Evolutionary conservation across 2,329 filamentous ascomycete species (phyloP), one percentile per base, ranked within the genome.

Genomic region (Proliferodiscus dingleyae): DNA sequence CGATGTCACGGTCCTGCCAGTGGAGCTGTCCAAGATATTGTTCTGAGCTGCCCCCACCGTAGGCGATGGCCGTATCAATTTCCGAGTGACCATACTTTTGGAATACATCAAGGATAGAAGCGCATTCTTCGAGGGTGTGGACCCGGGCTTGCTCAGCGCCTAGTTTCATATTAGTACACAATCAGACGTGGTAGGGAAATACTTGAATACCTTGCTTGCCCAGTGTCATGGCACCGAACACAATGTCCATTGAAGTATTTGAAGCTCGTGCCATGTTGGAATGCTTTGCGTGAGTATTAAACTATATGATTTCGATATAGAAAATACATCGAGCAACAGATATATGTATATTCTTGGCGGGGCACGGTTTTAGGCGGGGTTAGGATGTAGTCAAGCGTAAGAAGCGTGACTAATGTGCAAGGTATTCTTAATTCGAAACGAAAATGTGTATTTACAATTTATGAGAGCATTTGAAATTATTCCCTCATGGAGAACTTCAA

Each of bases 71-170:
- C 1, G 81, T 86, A 60, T 87, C 84, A 42, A 87, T 63, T 56
- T 87, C 83, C 58, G 77, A 74, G 66, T 85, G 81, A 16, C 82
- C 82, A 56, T 78, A 72, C 19, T 71, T 68, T 60, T 84, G 80
- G 60, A 87, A 78, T 52, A 77, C 72, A 62, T 85, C 78, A 33
- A 87, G 71, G 42, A 75, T 75, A 51, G 72, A 71, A 47, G 75
- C 80, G 63, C 74, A 80, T 24, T 80, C 77, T 38, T 77, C 30
- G 9, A 62, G 34, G 5, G 47, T 49, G 39, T 59, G 49, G 3
- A 64, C 52, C 3, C 61, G 60, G 1, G 53, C 47, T 50, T 59
- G 54, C 21, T 59, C 56, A 13, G 47, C 53, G 23, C 55, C 60
- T 52, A 24, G 28, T 8, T 34, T 5, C n/a, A 13, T 34, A 15